phyloP scores from a whole-genome alignment of 441 rosid species.

The Cnidoscolus chayamansa region DNA sequence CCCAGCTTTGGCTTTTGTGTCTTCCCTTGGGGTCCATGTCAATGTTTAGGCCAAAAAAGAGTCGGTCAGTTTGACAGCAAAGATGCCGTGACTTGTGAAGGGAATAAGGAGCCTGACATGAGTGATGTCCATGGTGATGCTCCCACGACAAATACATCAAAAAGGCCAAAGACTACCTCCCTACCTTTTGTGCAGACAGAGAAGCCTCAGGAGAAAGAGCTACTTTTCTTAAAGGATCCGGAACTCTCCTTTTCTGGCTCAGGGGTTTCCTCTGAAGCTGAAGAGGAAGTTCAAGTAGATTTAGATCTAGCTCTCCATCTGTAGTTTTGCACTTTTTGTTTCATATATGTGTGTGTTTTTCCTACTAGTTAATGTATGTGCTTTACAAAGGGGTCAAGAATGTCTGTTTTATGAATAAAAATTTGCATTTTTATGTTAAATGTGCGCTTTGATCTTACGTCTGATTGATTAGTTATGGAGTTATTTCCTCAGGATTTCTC shows the following conservation, averaged over 20 bases:
- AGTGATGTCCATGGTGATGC: conserved; percentile 11
- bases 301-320: conserved; percentile 36
- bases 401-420: background rate
- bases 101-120: conserved; percentile 15
- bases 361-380: background rate
- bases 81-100: conserved; percentile 6
- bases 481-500: no score
- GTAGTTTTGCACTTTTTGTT: conserved; percentile 20
- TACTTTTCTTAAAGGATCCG: conserved; percentile 11
- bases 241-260: background rate
- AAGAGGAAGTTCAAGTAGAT: conserved; percentile 20
- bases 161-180: no score
- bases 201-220: conserved; percentile 10
- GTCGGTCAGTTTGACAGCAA: conserved; percentile 13
- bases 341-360: background rate
- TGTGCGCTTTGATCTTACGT: background rate
- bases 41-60: conserved; percentile 9
- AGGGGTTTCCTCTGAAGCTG: conserved; percentile 14
- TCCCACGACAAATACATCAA: no score
- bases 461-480: no score
- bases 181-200: no score
- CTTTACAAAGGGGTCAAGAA: background rate
- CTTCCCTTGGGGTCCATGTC: conserved; percentile 3
- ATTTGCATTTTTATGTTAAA: background rate
- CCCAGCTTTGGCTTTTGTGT: conserved; percentile 8